Evolutionary conservation across 2,329 filamentous ascomycete species (phyloP), one percentile per base, ranked within the genome.

Genomic region (Cordyceps pruinosa): DNA sequence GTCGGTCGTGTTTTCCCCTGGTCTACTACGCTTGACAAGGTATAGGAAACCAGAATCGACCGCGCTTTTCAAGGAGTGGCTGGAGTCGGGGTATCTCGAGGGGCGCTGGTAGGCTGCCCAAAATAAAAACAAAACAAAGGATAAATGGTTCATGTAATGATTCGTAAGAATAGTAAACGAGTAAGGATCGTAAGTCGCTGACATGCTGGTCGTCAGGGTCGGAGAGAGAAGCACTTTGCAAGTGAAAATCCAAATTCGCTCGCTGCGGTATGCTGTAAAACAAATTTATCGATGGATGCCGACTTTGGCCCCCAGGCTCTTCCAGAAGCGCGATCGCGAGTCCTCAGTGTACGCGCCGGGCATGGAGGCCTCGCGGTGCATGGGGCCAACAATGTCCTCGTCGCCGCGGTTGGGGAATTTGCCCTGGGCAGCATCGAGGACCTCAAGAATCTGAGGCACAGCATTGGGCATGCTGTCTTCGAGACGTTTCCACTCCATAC

Each of bases 391-490:
- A 68, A 97, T 95, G 70, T 96, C 92, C 65, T 92, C 87, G 66
- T 96, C 91, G 53, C 91, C 91, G 32, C 93, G 82, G 64, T 87
- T 85, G 25, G 91, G 91, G 66, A 96, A 97, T 71, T 97, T 96
- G 67, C 88, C 87, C 61, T 88, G 55, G 5, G 55, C 80, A 67
- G 86, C 78, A 67, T 89, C 85, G 61, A 85, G 77, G 57, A 85
- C 76, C 68, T 87, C 84, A 61, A 86, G 77, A 63, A 92, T 81
- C 26, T 82, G 79, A 0, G 88, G 87, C 61, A 91, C 83, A 57
- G 82, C 83, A 59, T 82, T 82, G 42, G 86, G 77, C 30, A 85
- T 75, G 58, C 80, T 73, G 56, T 84, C 80, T 55, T 80, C 78
- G 42, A 82, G 71, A 59, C 72, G 71, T 28, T 69, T 68, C 72